Evolutionary conservation across 1,284 basidiomycete genomes (phyloP).

Genomic region (Leucoagaricus sp.): DNA sequence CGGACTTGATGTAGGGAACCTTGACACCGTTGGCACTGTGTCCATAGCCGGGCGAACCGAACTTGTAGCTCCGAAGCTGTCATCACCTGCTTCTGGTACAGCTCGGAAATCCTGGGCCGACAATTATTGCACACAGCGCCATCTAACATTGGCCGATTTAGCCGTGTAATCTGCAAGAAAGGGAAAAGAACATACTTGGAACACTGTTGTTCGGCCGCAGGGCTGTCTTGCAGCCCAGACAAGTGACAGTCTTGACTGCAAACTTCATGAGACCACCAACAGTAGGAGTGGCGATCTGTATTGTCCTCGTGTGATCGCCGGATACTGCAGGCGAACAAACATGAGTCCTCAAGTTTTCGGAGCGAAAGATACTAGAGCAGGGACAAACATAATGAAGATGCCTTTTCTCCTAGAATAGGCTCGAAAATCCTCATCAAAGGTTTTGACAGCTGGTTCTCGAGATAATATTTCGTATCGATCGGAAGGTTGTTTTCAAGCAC

Average conservation of each 20-base stretch:
- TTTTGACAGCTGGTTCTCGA: constrained; percentile 96
- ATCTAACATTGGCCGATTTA: constrained; percentile 44
- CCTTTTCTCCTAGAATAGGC: constrained; percentile 93
- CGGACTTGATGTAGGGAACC: constrained; percentile 90
- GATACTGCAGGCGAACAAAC: constrained; percentile 57
- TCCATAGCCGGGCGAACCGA: constrained; percentile 92
- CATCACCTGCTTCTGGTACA: constrained; percentile 88
- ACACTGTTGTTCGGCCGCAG: constrained; percentile 70
- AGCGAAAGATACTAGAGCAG: not conserved
- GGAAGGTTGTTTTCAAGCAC: constrained; percentile 96
- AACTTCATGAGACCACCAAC: constrained; percentile 97
- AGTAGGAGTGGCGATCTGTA: constrained; percentile 93
- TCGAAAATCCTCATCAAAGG: constrained; percentile 96
- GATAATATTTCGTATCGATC: constrained; percentile 95
- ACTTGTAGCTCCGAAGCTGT: constrained; percentile 81
- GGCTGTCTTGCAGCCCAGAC: constrained; percentile 91
- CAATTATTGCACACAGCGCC: constrained; percentile 95
- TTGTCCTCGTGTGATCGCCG: constrained; percentile 91
- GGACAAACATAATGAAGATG: constrained; percentile 74
- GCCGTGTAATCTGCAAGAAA: constrained; percentile 8
- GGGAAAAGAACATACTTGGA: constrained; percentile 49
- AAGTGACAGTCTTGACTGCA: constrained; percentile 91
- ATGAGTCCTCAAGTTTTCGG: not conserved
- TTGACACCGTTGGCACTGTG: constrained; percentile 95
- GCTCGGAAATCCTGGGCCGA: constrained; percentile 76